Evolutionary conservation across 2,329 filamentous ascomycete species (phyloP).

Genomic region (Colletotrichum brevisporum): DNA sequence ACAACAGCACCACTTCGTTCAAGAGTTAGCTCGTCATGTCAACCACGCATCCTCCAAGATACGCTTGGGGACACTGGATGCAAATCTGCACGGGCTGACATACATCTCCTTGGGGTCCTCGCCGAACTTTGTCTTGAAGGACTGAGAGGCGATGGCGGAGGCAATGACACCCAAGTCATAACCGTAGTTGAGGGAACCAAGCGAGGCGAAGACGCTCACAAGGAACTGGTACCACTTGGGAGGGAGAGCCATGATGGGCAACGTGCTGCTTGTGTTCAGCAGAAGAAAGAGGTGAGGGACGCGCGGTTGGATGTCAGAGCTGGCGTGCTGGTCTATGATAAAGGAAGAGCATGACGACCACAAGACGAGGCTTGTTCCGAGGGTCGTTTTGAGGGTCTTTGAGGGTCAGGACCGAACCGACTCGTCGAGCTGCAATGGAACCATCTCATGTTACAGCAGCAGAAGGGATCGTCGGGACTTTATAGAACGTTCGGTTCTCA

Average conservation of each 20-base stretch:
- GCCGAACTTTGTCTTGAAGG: constrained; percentile 58
- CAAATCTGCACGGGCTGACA: constrained; percentile 37
- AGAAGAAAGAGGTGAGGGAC: neutral
- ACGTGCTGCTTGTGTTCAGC: neutral
- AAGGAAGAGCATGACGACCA: too few species aligned
- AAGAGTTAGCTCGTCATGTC: neutral
- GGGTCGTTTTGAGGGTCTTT: neutral
- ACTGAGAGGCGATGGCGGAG: constrained; percentile 64
- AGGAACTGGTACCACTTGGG: constrained; percentile 66
- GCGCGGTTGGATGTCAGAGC: neutral
- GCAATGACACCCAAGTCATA: constrained; percentile 70
- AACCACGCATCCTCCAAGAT: too few species aligned
- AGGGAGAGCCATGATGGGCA: constrained; percentile 56
- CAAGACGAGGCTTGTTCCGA: neutral
- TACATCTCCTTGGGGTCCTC: constrained; percentile 54
- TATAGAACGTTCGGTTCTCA: constrained; percentile 27
- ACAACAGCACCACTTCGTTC: constrained; percentile 75
- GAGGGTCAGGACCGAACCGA: constrained; percentile 21
- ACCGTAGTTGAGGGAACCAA: constrained; percentile 68
- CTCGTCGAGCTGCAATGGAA: constrained; percentile 32
- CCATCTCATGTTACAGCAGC: constrained; percentile 9
- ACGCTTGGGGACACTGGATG: too few species aligned
- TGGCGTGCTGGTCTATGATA: too few species aligned
- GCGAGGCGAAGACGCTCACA: constrained; percentile 67
- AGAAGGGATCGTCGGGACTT: constrained; percentile 38